These are phyloP conservation scores for Dactylonectria macrodidyma DNA, from an alignment of 2,329 filamentous ascomycete species.

Conservation along the genomic window DNA sequence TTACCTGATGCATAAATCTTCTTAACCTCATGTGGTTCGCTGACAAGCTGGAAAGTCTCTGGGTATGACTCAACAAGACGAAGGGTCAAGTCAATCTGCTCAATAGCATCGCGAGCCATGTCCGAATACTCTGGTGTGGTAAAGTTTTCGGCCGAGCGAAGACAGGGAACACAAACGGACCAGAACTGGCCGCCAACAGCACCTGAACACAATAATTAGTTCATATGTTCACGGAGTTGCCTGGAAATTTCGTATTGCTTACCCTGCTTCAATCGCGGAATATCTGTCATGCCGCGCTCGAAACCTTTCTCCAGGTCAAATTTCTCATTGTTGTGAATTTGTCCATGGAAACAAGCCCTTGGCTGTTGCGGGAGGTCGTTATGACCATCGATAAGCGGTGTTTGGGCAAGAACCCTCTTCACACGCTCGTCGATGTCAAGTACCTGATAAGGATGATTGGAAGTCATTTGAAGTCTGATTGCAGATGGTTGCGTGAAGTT, in stretches of 20 bases:
- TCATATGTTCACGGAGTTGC: too few species aligned
- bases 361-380: slow-evolving; percentile 52
- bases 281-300: slow-evolving; percentile 52
- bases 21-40: slow-evolving; percentile 47
- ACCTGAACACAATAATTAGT: slow-evolving; percentile 16
- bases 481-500: background rate
- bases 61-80: slow-evolving; percentile 45
- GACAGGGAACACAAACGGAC: slow-evolving; percentile 49
- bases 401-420: slow-evolving; percentile 45
- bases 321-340: slow-evolving; percentile 51
- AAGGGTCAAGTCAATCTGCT: slow-evolving; percentile 42
- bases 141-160: slow-evolving; percentile 46
- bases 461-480: background rate
- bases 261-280: slow-evolving; percentile 44
- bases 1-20: slow-evolving; percentile 47
- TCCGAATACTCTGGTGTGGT: slow-evolving; percentile 42
- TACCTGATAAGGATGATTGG: slow-evolving; percentile 14
- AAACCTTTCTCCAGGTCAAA: slow-evolving; percentile 52
- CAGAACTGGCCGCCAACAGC: slow-evolving; percentile 51
- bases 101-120: slow-evolving; percentile 36
- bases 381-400: slow-evolving; percentile 54
- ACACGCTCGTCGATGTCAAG: slow-evolving; percentile 46
- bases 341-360: slow-evolving; percentile 47
- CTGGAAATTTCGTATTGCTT: background rate
- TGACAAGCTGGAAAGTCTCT: slow-evolving; percentile 42